Base-by-base conservation (phyloP, 2,329 filamentous ascomycete species). In the Aspergillus carbonarius region DNA sequence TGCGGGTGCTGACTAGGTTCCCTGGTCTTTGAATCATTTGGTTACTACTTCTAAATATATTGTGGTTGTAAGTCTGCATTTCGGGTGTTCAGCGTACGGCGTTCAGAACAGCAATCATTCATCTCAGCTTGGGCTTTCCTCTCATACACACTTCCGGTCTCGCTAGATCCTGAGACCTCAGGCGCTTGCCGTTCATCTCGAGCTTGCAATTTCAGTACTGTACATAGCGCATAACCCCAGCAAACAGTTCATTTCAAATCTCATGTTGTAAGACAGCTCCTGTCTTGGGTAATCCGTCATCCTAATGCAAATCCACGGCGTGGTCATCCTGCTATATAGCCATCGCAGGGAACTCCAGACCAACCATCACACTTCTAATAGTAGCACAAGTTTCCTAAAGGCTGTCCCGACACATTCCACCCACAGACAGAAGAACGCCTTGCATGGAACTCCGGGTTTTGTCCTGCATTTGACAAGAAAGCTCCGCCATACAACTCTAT, bases 1-100 rank as follows among this genome's bases (percentile, higher is more conserved):
- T 55, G 66, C 71, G 7, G 70, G 70, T 46, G 61, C 69, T 20
- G 68, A 73, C 54, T 74, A 61, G 40, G 18, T 15, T 20, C 17
- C 23, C 40, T 37, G 8, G n/a, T 57, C 46, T 46, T 47, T 52
- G 50, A 46, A 32, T 17, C 4, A 12, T 20, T 15, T 61, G 47
- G 37, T 5, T 34, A 39, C 18, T 48, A 12, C 9, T 48, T 10
- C n/a, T n/a, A n/a, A n/a, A 35, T 46, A 37, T 37, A 25, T 30
- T 27, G 51, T 34, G 32, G 54, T 54, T 54, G 51, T 37, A 17
- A 50, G 51, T 42, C 59, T 59, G 62, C 62, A 64, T 64, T 40
- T 48, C 44, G 53, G 62, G 62, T 55, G 62, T 64, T 62, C 46
- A 34, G 60, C 57, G 40, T 58, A 53, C 47, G 34, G 56, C 55